phyloP scores from a whole-genome alignment of 2,329 filamentous ascomycete genomes.

The Setomelanomma holmii region DNA sequence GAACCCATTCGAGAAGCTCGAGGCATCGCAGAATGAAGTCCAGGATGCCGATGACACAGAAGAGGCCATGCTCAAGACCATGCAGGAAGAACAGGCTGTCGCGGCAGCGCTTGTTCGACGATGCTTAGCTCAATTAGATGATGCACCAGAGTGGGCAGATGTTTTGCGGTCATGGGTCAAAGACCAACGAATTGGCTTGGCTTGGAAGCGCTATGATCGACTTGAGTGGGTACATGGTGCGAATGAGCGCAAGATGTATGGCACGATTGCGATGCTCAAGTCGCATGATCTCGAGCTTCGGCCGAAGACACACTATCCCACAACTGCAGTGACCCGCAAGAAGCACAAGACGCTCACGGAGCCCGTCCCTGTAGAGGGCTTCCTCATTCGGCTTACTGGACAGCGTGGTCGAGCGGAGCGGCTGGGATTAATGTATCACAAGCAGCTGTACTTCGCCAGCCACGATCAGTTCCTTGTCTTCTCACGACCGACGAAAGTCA shows the following conservation, averaged over 20 bases:
- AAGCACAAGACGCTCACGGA: slow-evolving; percentile 59
- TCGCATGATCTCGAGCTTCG: slow-evolving; percentile 72
- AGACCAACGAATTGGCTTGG: slow-evolving; percentile 67
- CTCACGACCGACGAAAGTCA: slow-evolving; percentile 64
- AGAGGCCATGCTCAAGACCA: slow-evolving; percentile 53
- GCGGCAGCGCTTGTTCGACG: slow-evolving; percentile 63
- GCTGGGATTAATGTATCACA: slow-evolving; percentile 68
- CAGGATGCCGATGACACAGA: slow-evolving; percentile 55
- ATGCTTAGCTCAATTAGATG: slow-evolving; percentile 65
- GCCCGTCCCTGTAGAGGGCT: slow-evolving; percentile 69
- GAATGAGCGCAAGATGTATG: slow-evolving; percentile 73
- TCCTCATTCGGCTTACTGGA: slow-evolving; percentile 69
- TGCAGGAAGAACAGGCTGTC: slow-evolving; percentile 62
- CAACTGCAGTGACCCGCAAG: slow-evolving; percentile 52
- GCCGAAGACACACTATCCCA: slow-evolving; percentile 70
- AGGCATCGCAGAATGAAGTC: slow-evolving; percentile 52
- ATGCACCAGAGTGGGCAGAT: slow-evolving; percentile 65
- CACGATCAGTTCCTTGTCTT: slow-evolving; percentile 71
- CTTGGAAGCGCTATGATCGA: slow-evolving; percentile 73
- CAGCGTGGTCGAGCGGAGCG: slow-evolving; percentile 66
- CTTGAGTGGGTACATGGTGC: slow-evolving; percentile 72
- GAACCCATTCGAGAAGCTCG: slow-evolving; percentile 64
- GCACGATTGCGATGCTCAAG: slow-evolving; percentile 70
- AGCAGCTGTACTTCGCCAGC: slow-evolving; percentile 69
- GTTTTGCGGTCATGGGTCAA: slow-evolving; percentile 66